phyloP scores from a whole-genome alignment of 2,329 filamentous ascomycete species.

The Tolypocladium inflatum region DNA sequence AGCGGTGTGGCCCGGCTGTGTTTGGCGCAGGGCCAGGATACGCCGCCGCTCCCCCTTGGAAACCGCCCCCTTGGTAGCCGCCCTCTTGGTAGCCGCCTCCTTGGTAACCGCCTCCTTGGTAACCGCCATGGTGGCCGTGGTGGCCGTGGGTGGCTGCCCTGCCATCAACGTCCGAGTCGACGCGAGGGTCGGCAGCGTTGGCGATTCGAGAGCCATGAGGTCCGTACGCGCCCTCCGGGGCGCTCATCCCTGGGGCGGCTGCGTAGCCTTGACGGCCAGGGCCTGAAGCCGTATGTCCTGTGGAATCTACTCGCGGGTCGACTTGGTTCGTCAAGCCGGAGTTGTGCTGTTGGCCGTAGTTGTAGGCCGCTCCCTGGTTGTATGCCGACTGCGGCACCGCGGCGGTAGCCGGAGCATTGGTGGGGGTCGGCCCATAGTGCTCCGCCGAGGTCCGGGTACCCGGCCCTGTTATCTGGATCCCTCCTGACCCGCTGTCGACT shows the following conservation, averaged over 20 bases:
- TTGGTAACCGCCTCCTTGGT: neutral
- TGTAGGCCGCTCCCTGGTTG: neutral
- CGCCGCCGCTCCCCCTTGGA: neutral
- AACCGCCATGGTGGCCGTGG: neutral
- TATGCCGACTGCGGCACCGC: neutral
- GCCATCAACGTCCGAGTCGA: neutral
- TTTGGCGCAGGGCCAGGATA: slow-evolving; percentile 4
- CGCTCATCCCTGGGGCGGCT: neutral
- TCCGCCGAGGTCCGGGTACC: neutral
- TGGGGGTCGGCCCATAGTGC: neutral
- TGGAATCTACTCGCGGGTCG: slow-evolving; percentile 36
- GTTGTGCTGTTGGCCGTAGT: slow-evolving; percentile 2
- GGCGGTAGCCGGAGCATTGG: neutral
- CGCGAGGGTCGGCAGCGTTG: neutral
- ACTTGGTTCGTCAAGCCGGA: slow-evolving; percentile 31
- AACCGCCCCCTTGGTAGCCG: neutral
- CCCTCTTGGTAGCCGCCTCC: neutral
- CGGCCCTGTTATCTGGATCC: slow-evolving; percentile 1
- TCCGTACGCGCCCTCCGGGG: slow-evolving; percentile 4
- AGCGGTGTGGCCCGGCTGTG: slow-evolving; percentile 7
- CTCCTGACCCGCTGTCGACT: slow-evolving; percentile 5
- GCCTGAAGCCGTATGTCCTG: neutral
- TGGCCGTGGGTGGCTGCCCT: neutral
- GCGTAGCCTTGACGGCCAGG: neutral
- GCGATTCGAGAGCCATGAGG: neutral